Conservation (phyloP, 129 eudicot species). For the Chrysanthemum makinoi region DNA sequence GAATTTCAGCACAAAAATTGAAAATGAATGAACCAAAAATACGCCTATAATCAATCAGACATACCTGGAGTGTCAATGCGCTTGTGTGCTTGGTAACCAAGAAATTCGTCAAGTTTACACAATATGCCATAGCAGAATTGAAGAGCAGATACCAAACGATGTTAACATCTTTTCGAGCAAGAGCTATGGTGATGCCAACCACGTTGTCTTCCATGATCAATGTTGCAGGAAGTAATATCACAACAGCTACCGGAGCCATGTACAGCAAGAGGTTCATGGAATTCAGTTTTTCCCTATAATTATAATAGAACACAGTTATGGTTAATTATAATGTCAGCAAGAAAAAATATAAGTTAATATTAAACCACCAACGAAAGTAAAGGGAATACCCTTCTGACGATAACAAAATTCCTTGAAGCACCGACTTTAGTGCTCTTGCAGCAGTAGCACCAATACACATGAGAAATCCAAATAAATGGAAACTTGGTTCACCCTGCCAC, state of each 20-base stretch:
- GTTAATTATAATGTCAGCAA: background rate
- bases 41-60: background rate
- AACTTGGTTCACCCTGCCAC: conserved; percentile 42
- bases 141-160: conserved; percentile 35
- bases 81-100: conserved; percentile 56
- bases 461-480: conserved; percentile 41
- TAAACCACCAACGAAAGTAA: background rate
- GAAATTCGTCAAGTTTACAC: conserved; percentile 43
- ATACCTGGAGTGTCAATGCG: conserved; percentile 46
- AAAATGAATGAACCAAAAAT: background rate
- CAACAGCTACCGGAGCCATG: conserved; percentile 53
- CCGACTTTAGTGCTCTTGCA: conserved; percentile 37
- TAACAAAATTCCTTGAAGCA: conserved; percentile 34
- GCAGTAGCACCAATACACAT: conserved; percentile 46
- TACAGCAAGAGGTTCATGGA: conserved; percentile 47
- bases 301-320: background rate
- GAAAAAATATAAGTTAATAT: background rate
- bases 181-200: conserved; percentile 39
- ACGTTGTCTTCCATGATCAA: conserved; percentile 42
- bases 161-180: conserved; percentile 33
- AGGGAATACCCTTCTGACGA: conserved; percentile 35
- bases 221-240: conserved; percentile 42
- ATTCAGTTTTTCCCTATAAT: conserved; percentile 38
- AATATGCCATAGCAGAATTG: conserved; percentile 38
- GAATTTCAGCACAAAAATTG: background rate